These are phyloP conservation scores for Mallotus japonicus DNA, from an alignment of 441 rosid genomes.

Conservation along the genomic window DNA sequence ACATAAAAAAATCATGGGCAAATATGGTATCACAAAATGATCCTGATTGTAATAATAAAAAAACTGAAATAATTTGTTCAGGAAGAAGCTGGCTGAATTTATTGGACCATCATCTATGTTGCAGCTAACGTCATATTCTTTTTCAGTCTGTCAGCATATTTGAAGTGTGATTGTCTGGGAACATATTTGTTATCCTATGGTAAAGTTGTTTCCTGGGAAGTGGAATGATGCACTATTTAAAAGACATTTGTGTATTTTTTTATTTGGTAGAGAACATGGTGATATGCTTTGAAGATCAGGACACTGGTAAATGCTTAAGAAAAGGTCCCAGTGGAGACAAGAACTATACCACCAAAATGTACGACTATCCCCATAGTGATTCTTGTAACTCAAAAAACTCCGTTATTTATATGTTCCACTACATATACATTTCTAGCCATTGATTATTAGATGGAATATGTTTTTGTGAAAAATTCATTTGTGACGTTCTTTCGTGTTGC, in stretches of 20 bases:
- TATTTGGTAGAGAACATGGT: conserved; percentile 81
- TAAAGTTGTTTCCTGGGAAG: conserved; percentile 19
- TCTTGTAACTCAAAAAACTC: conserved; percentile 23
- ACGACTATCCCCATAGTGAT: conserved; percentile 25
- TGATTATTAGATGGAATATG: conserved; percentile 1
- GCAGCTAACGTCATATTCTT: background rate
- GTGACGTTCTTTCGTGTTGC: background rate
- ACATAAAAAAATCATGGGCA: background rate
- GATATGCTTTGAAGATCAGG: conserved; percentile 83
- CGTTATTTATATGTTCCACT: conserved; percentile 8
- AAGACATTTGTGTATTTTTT: conserved; percentile 29
- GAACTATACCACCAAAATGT: conserved; percentile 71
- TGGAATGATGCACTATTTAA: conserved; percentile 18
- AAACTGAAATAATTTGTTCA: background rate
- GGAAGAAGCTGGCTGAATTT: background rate
- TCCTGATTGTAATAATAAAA: too few relatives aligned
- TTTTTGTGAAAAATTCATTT: background rate
- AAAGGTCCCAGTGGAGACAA: conserved; percentile 57
- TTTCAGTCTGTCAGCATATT: background rate
- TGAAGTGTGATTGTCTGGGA: background rate
- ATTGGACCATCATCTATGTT: background rate
- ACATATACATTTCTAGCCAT: background rate
- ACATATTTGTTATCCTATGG: conserved; percentile 11
- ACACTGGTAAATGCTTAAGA: conserved; percentile 76
- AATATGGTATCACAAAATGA: background rate